A percentile compares a stretch with the other conserved stretches of the same genome.
These are phyloP conservation scores for Cetradonia linearis DNA, from an alignment of 495 filamentous ascomycete species.

Conservation along the genomic window DNA sequence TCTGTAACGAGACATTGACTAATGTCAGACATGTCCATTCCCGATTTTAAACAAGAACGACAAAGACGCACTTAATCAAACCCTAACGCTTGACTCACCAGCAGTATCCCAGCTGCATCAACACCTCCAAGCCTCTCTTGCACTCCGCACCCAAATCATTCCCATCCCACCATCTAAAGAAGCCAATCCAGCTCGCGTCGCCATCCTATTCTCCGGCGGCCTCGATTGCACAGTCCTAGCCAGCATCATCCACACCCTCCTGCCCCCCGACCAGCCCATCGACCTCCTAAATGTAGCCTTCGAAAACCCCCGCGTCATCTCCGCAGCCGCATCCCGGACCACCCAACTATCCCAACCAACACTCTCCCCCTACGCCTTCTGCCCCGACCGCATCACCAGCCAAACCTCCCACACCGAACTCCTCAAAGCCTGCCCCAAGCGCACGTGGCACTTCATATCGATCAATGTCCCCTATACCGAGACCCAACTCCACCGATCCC, in stretches of 20 bases:
- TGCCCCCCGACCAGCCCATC: constrained; percentile 57
- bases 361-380: constrained; percentile 56
- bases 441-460: constrained; percentile 68
- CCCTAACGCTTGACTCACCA: constrained; percentile 39
- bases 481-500: constrained; percentile 54
- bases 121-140: constrained; percentile 53
- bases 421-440: constrained; percentile 54
- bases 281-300: constrained; percentile 95
- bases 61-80: constrained; percentile 29
- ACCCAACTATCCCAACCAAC: constrained; percentile 24
- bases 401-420: constrained; percentile 67
- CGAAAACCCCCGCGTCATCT: constrained; percentile 72
- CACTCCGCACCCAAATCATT: constrained; percentile 55
- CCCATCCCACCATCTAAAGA: constrained; percentile 37
- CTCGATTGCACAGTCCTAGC: constrained; percentile 88
- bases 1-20: constrained; percentile 22
- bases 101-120: constrained; percentile 48
- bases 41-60: constrained; percentile 50
- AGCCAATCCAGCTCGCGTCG: constrained; percentile 33
- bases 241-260: constrained; percentile 66
- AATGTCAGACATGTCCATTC: constrained; percentile 47
- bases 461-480: constrained; percentile 80
- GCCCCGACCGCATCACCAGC: constrained; percentile 84
- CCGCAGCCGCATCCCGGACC: constrained; percentile 31
- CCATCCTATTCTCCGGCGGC: constrained; percentile 88